Percentiles rank a stretch among this genome's conserved stretches.
These are phyloP conservation scores for Anacardium occidentale DNA, from an alignment of 345 rosid species.

Conservation along the genomic window DNA sequence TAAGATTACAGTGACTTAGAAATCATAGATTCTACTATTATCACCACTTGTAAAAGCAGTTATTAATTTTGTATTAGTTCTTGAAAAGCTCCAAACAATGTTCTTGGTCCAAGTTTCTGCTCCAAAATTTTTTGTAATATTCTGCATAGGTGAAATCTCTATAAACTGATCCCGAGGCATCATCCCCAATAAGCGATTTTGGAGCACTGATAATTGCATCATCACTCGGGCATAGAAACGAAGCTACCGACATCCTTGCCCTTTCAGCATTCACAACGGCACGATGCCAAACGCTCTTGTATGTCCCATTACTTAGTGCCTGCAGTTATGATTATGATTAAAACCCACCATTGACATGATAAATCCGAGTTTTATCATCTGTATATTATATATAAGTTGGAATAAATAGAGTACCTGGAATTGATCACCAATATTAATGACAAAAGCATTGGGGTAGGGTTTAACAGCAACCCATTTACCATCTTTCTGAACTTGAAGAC, in stretches of 20 bases:
- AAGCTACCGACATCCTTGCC: conserved; percentile 69
- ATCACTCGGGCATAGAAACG: conserved; percentile 74
- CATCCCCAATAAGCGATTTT: conserved; percentile 32
- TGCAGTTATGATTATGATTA: conserved; percentile 21
- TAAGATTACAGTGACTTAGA: too few species aligned
- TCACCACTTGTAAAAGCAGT: too few species aligned
- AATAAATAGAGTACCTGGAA: conserved; percentile 49
- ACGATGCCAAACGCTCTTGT: conserved; percentile 89
- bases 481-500: conserved; percentile 81
- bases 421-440: conserved; percentile 89
- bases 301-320: conserved; percentile 84
- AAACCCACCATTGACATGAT: not conserved
- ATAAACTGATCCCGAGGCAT: conserved; percentile 50
- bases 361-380: too few species aligned
- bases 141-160: conserved; percentile 79
- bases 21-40: too few species aligned
- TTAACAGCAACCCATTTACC: conserved; percentile 77
- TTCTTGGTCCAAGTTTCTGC: conserved; percentile 77
- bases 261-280: conserved; percentile 61
- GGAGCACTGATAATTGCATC: conserved; percentile 67
- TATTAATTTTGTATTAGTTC: conserved; percentile 16
- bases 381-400: too few species aligned
- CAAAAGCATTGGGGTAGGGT: conserved; percentile 75
- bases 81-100: conserved; percentile 81
- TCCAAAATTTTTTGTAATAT: conserved; percentile 86